Evolutionary conservation across 2,329 filamentous ascomycete species (phyloP), one percentile per base, ranked within the genome.

Genomic region (Botrytis aclada): DNA sequence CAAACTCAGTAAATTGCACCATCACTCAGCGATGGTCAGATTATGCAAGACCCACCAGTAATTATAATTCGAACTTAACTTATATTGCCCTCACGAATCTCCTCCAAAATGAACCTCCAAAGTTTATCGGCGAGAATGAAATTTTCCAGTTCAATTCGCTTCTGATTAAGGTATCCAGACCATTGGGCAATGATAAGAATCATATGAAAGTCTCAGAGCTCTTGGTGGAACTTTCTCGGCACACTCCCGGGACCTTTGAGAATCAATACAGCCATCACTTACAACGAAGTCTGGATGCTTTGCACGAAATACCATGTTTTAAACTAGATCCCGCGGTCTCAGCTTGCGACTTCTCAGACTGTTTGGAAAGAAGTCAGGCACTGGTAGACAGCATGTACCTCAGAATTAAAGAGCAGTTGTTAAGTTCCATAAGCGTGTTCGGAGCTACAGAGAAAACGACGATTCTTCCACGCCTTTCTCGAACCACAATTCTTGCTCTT

Each of bases 391-490:
- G 2, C 29, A 69, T 69, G 34, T 69, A 69, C 1, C 34, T 18
- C 18, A 18, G 3, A 12, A 69, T 69, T 25, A 10, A 32, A 25
- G n/a, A 41, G 25, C 65, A 56, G 0, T 32, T 67, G 20, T 4
- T 67, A 1, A 41, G 16, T 16, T 56, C 65, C 5, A 9, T 67
- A 20, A 29, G 6, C 6, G 34, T n/a, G n/a, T 67, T 67, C 5
- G 64, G 64, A 10, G 14, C n/a, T 22, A 63, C 5, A 41, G 43
- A 63, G 14, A 51, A 32, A 9, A 39, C 32, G 16, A 70, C 32
- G 10, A 45, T 76, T 65, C 70, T 76, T 25, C 77, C 77, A 5
- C 73, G 75, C 1, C 41, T 77, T 5, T 77, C 74, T 12, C 64
- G 69, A 43, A 72, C 60, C n/a, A 63, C 74, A 45, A 66, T 77